These are phyloP conservation scores for Verticillium dahliae DNA, from an alignment of 2,329 filamentous ascomycete genomes.

Conservation along the genomic window DNA sequence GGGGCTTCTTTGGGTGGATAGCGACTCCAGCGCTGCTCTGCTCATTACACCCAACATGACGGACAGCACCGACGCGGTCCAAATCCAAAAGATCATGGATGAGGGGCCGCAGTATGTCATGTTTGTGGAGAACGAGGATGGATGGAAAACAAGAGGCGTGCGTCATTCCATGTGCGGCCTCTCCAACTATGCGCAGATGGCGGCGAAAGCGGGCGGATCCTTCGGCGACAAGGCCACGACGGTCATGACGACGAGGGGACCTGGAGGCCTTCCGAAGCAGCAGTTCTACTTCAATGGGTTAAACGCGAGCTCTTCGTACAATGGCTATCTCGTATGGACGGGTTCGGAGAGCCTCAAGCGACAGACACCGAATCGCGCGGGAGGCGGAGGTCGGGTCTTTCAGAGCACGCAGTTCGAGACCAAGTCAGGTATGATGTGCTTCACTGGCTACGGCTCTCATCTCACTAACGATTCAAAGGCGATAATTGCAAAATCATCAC, in stretches of 20 bases:
- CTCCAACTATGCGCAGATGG: slow-evolving; percentile 56
- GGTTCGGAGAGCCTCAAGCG: slow-evolving; percentile 35
- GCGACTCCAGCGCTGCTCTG: slow-evolving; percentile 71
- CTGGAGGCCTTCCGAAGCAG: slow-evolving; percentile 66
- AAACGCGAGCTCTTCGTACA: slow-evolving; percentile 64
- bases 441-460: background rate
- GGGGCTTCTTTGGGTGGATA: slow-evolving; percentile 70
- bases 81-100: slow-evolving; percentile 48
- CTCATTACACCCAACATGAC: slow-evolving; percentile 74
- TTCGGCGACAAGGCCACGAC: slow-evolving; percentile 42
- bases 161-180: slow-evolving; percentile 79
- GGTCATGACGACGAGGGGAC: slow-evolving; percentile 63
- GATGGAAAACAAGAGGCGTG: slow-evolving; percentile 59
- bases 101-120: slow-evolving; percentile 62
- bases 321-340: slow-evolving; percentile 64
- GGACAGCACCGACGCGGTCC: slow-evolving; percentile 38
- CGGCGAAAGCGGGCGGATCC: slow-evolving; percentile 47
- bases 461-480: slow-evolving; percentile 34
- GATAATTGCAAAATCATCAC: slow-evolving; percentile 81
- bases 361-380: slow-evolving; percentile 28
- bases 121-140: slow-evolving; percentile 62
- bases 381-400: slow-evolving; percentile 74
- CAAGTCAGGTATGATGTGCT: slow-evolving; percentile 57
- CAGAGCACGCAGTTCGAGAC: slow-evolving; percentile 67
- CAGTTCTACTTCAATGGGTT: slow-evolving; percentile 81